These are phyloP conservation scores for Musa acuminata DNA, from an alignment of 176 grass and related monocot genomes.

Conservation along the genomic window DNA sequence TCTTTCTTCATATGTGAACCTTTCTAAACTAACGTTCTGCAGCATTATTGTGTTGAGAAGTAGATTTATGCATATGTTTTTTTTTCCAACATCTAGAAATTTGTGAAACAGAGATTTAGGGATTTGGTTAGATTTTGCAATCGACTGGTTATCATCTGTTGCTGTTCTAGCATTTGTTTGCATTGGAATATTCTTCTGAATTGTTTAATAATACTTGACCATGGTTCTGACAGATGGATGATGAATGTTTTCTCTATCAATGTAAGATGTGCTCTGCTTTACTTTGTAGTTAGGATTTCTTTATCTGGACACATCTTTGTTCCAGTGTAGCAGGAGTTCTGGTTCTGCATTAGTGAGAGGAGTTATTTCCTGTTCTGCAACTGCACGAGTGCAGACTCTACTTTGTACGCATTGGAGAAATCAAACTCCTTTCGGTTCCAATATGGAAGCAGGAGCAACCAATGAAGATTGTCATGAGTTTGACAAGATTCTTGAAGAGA, in stretches of 20 bases:
- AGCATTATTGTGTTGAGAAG: not conserved
- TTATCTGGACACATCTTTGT: not conserved
- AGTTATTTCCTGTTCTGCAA: not conserved
- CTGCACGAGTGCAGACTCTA: not conserved
- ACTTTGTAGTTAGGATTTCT: no score
- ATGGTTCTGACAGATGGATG: not conserved
- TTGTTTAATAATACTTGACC: not conserved
- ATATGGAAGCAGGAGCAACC: slow-evolving; percentile 24
- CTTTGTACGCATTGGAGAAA: not conserved
- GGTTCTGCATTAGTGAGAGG: not conserved
- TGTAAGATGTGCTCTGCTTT: not conserved
- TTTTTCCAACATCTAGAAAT: not conserved
- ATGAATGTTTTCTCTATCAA: not conserved
- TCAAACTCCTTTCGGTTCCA: not conserved
- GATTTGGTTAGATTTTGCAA: not conserved
- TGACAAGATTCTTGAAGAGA: slow-evolving; percentile 20
- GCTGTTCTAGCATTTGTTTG: not conserved
- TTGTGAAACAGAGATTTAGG: not conserved
- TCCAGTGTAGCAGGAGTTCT: not conserved
- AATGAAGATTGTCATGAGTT: slow-evolving; percentile 17
- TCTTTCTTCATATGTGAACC: not conserved
- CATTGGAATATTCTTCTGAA: not conserved
- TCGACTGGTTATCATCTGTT: not conserved
- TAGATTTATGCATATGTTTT: not conserved
- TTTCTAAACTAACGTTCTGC: not conserved